A percentile compares a stretch with the other conserved stretches of the same genome.
These are phyloP conservation scores for Stellera chamaejasme DNA, from an alignment of 345 rosid species.

Conservation along the genomic window DNA sequence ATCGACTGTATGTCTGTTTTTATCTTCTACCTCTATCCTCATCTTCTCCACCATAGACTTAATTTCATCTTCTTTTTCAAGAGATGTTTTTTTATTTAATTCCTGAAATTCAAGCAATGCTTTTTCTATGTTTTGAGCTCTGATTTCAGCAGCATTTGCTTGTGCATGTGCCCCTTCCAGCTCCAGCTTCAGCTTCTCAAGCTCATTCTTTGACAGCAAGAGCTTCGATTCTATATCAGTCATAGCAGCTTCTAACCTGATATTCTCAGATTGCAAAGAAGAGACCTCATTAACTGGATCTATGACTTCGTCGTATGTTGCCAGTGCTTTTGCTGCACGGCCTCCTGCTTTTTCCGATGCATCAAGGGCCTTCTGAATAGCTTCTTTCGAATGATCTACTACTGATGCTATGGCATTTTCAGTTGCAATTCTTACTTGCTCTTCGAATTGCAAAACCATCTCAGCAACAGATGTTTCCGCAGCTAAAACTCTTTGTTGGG, in stretches of 20 bases:
- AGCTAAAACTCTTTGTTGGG: constrained; percentile 29
- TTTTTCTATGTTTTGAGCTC: constrained; percentile 29
- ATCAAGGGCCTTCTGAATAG: constrained; percentile 30
- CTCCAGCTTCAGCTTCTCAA: constrained; percentile 31
- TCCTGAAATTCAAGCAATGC: constrained; percentile 36
- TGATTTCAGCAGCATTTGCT: constrained; percentile 23
- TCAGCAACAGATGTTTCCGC: constrained; percentile 40
- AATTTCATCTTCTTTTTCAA: constrained; percentile 24
- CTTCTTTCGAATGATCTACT: constrained; percentile 36
- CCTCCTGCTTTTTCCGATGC: constrained; percentile 30
- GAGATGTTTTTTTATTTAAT: constrained; percentile 20
- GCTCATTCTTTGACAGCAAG: constrained; percentile 21
- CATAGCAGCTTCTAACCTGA: constrained; percentile 18
- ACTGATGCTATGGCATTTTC: constrained; percentile 31
- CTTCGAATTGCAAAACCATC: constrained; percentile 27
- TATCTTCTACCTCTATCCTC: constrained; percentile 26
- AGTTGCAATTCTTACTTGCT: constrained; percentile 31
- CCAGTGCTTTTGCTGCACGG: constrained; percentile 26
- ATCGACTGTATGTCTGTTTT: constrained; percentile 18
- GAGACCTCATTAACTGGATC: constrained; percentile 26
- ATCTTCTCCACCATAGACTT: constrained; percentile 29
- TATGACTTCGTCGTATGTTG: constrained; percentile 11
- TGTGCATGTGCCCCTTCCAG: constrained; percentile 22
- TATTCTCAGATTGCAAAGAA: constrained; percentile 26
- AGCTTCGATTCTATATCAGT: constrained; percentile 30